These are phyloP conservation scores for Diplodia sapinea DNA, from an alignment of 2,329 filamentous ascomycete genomes.

Conservation along the genomic window DNA sequence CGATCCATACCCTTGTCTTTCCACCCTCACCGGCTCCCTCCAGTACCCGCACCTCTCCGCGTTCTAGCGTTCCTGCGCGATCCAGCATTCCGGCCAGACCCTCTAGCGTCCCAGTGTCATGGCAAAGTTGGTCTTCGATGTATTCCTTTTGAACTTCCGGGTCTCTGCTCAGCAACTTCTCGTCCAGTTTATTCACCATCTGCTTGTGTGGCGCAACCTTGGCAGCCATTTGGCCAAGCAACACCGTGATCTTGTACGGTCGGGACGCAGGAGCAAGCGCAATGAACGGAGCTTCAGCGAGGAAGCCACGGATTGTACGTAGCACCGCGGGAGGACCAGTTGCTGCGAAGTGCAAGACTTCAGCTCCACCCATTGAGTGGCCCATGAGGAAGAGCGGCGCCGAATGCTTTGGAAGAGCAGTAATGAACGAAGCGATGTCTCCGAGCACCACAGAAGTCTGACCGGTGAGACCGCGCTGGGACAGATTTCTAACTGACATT, in stretches of 20 bases:
- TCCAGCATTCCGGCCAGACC: slow-evolving; percentile 79
- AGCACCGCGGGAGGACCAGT: slow-evolving; percentile 59
- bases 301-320: slow-evolving; percentile 70
- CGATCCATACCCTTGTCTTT: slow-evolving; percentile 71
- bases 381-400: slow-evolving; percentile 82
- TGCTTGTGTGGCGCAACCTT: slow-evolving; percentile 71
- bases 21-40: slow-evolving; percentile 55
- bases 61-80: slow-evolving; percentile 66
- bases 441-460: slow-evolving; percentile 73
- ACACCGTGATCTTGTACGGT: slow-evolving; percentile 68
- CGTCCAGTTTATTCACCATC: slow-evolving; percentile 68
- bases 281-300: slow-evolving; percentile 80
- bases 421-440: slow-evolving; percentile 80
- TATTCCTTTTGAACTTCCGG: slow-evolving; percentile 65
- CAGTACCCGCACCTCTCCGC: slow-evolving; percentile 57
- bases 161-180: slow-evolving; percentile 71
- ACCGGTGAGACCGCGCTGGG: slow-evolving; percentile 74
- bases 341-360: slow-evolving; percentile 68
- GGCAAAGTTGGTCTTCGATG: slow-evolving; percentile 71
- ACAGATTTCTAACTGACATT: slow-evolving; percentile 65
- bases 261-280: slow-evolving; percentile 69
- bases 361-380: slow-evolving; percentile 88
- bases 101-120: slow-evolving; percentile 86
- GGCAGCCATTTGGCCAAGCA: slow-evolving; percentile 70
- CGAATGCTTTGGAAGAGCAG: slow-evolving; percentile 53